Base-by-base conservation (phyloP, 305 asterid species). In the Solanum hybrid region DNA sequence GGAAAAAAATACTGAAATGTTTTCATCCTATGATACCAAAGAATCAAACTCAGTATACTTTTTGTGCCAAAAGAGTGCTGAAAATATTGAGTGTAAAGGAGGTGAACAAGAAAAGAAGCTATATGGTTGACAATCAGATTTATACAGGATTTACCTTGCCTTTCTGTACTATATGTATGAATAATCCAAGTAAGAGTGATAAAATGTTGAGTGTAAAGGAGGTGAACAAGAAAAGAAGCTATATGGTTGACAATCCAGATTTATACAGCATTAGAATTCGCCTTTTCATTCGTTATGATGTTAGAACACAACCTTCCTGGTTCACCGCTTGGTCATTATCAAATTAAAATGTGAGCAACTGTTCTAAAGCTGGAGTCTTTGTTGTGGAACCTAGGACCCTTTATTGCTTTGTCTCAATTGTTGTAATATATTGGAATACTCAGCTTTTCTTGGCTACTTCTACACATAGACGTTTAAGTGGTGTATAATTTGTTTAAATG, bases 121-220 rank as follows among this genome's bases (percentile, higher is more conserved):
- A 36, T 35, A 36, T 78, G 31, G 26, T 51, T 39, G 8, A 74
- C 71, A 10, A 46, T 29, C 20, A 22, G 13, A 69, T 26, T 88
- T 91, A 35, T 71, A 10, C 74, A n/a, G 51, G 51, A n/a, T 42
- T 1, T 14, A 86, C 20, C 16, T n/a, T 91, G 57, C 67, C 87
- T 28, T 91, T 91, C 9, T 64, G 33, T 80, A 86, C 34, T 89
- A 81, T 61, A 16, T 91, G 82, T 91, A 79, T 64, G 20, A 22
- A 24, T 67, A 35, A n/a, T 86, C 34, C 73, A 69, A n/a, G 5
- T 11, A 24, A 34, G 42, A 26, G 77, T 36, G 40, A 78, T 8
- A 20, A 78, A 35, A 78, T 78, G 42, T 35, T 77, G n/a, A n/a
- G n/a, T n/a, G n/a, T n/a, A n/a, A n/a, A n/a, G n/a, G n/a, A n/a